Base-by-base conservation (phyloP, 306 rosid genomes). In the Heteromeles arbutifolia region DNA sequence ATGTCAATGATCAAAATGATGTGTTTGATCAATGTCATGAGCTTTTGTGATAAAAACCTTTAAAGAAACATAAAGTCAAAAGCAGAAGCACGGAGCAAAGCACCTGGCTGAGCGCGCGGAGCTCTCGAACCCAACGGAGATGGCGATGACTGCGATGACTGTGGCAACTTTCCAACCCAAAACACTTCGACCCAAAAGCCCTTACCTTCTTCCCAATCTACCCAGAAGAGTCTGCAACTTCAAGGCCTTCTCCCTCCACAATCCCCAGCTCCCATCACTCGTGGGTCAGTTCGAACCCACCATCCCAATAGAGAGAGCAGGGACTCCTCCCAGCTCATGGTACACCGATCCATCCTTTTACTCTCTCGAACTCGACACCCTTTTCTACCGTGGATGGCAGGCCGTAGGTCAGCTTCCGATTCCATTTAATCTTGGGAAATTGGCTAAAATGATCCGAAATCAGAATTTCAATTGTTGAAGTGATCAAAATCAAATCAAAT, bases 291-390 rank as follows among this genome's bases (percentile, higher is more conserved):
- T 94, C 88, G 82, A 91, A 82, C 97, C 98, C 14, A 80, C 77
- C 21, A 82, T 77, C 83, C 90, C 92, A 4, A 19, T 91, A 34
- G 92, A 88, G 76, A 77, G 84, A 83, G 98, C 98, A 3, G 80
- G 88, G 19, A 94, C 98, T 25, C 96, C 97, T 1, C 98, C 98
- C 29, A 76, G 88, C 66, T 90, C 96, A 52, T 94, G 98, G 98
- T 94, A 94, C 74, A 88, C 88, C 1, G 73, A 88, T 32, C 85
- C 90, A 65, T 82, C 91, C 7, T 91, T 91, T 82, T 81, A 77
- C 81, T 70, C 78, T 7, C 86, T 85, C 45, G 98, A 94, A 80
- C 94, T 94, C 77, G 63, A 86, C 48, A 90, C 93, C 41, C 57
- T 94, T 72, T 91, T 91, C 85, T 87, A 88, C 81, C 80, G 78